These are phyloP conservation scores for Anisodus acutangulus DNA, from an alignment of 257 asterid genomes.

Conservation along the genomic window DNA sequence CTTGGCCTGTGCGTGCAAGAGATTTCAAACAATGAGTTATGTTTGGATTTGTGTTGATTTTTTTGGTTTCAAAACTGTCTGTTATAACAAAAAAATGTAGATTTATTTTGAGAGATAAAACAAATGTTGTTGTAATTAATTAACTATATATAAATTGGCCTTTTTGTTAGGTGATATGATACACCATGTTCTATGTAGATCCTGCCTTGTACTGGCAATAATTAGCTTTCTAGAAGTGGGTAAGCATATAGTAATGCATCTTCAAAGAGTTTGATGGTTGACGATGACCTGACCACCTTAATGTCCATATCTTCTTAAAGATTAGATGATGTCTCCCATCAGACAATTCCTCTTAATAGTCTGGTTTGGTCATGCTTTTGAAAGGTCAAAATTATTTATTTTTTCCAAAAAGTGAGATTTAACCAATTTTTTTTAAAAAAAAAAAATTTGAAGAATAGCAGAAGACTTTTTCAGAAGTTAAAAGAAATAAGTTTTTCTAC, in stretches of 20 bases:
- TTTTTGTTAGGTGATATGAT: neutral
- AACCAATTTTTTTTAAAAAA: no score
- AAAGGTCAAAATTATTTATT: no score
- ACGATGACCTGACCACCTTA: neutral
- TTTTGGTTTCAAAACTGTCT: neutral
- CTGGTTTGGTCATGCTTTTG: no score
- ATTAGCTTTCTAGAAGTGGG: conserved; percentile 9
- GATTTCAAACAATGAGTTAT: no score
- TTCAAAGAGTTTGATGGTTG: neutral
- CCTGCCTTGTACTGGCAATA: neutral
- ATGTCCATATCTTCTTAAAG: neutral
- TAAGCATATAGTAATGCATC: neutral
- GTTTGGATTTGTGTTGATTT: neutral
- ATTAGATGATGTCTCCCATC: no score
- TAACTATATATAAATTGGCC: neutral
- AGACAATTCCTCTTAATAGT: no score
- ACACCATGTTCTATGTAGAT: neutral
- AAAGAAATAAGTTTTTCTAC: no score
- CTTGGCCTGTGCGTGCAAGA: no score
- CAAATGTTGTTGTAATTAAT: neutral
- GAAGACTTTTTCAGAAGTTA: no score
- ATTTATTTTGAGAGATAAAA: neutral
- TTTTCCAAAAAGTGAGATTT: no score
- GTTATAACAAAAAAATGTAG: neutral
- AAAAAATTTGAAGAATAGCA: no score